A percentile compares a stretch with the other conserved stretches of the same genome.
Conservation (phyloP, 495 filamentous ascomycete genomes). For the Tuber melanosporum region DNA sequence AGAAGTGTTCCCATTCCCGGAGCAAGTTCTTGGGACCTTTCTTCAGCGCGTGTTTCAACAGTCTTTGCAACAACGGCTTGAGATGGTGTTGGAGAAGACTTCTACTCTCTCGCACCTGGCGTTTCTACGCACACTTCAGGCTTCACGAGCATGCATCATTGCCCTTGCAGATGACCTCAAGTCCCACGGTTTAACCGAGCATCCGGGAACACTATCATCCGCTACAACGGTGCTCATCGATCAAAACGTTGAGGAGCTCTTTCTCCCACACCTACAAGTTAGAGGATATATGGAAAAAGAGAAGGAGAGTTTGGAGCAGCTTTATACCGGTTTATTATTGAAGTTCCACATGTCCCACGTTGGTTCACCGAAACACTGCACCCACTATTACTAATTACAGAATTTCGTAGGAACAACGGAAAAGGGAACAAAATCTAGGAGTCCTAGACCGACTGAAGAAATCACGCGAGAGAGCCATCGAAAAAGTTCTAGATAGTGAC, state of each 20-base stretch:
- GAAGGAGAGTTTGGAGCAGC: slow-evolving; percentile 77
- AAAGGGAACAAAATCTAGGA: slow-evolving; percentile 40
- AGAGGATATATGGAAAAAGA: slow-evolving; percentile 95
- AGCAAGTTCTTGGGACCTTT: slow-evolving; percentile 85
- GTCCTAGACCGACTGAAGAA: slow-evolving; percentile 42
- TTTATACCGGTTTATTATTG: slow-evolving; percentile 88
- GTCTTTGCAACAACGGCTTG: slow-evolving; percentile 88
- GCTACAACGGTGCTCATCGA: slow-evolving; percentile 80
- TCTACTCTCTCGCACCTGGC: slow-evolving; percentile 82
- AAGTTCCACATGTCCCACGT: slow-evolving; percentile 86
- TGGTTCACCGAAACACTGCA: slow-evolving; percentile 21
- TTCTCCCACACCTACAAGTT: slow-evolving; percentile 89
- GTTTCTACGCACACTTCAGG: slow-evolving; percentile 84
- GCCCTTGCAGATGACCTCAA: slow-evolving; percentile 87
- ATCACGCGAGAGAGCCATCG: slow-evolving; percentile 38
- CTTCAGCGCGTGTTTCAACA: slow-evolving; percentile 95
- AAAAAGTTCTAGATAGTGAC: slow-evolving; percentile 41
- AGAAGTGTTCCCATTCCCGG: slow-evolving; percentile 89
- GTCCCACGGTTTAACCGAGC: slow-evolving; percentile 86
- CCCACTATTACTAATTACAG: neutral
- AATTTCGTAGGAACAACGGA: slow-evolving; percentile 42
- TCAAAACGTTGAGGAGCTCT: slow-evolving; percentile 93
- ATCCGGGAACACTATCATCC: slow-evolving; percentile 82
- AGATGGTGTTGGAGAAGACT: slow-evolving; percentile 94
- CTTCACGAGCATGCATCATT: slow-evolving; percentile 77